phyloP scores from a whole-genome alignment of 2,329 filamentous ascomycete species.

The Cercospora zeina region DNA sequence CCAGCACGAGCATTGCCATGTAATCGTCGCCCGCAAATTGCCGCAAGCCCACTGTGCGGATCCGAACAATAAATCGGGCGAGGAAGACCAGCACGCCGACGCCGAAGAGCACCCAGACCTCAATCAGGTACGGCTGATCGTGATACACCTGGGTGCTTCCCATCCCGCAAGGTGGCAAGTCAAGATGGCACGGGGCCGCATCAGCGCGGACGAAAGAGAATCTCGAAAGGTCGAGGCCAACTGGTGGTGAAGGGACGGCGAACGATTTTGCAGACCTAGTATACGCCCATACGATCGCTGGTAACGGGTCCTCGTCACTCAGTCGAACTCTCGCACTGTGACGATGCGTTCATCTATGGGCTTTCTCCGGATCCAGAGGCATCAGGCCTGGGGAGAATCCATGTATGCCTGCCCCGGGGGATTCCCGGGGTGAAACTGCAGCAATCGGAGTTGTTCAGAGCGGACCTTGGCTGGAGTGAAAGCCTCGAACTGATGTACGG shows the following conservation, averaged over 20 bases:
- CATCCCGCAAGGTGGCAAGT: conserved; percentile 18
- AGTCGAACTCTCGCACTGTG: background rate
- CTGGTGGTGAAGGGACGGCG: background rate
- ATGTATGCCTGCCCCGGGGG: conserved; percentile 1
- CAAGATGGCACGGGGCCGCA: conserved; percentile 6
- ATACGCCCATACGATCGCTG: background rate
- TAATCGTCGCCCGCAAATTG: conserved; percentile 46
- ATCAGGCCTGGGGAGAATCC: conserved; percentile 13
- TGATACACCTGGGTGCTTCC: conserved; percentile 31
- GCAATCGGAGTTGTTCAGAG: background rate
- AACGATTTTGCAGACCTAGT: conserved; percentile 10
- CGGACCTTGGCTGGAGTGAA: too few relatives aligned
- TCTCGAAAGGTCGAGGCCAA: background rate
- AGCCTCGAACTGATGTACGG: background rate
- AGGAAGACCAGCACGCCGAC: conserved; percentile 41
- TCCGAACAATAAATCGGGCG: conserved; percentile 41
- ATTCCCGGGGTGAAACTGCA: background rate
- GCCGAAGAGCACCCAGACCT: conserved; percentile 36
- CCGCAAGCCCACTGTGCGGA: conserved; percentile 44
- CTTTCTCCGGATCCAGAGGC: conserved; percentile 6
- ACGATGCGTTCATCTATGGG: conserved; percentile 7
- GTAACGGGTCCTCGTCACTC: background rate
- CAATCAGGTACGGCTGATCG: conserved; percentile 27
- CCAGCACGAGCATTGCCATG: conserved; percentile 40
- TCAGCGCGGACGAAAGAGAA: background rate